Percentiles rank a stretch among this genome's conserved stretches.
phyloP scores from a whole-genome alignment of 2,329 filamentous ascomycete genomes.

The Ascochyta koolunga region DNA sequence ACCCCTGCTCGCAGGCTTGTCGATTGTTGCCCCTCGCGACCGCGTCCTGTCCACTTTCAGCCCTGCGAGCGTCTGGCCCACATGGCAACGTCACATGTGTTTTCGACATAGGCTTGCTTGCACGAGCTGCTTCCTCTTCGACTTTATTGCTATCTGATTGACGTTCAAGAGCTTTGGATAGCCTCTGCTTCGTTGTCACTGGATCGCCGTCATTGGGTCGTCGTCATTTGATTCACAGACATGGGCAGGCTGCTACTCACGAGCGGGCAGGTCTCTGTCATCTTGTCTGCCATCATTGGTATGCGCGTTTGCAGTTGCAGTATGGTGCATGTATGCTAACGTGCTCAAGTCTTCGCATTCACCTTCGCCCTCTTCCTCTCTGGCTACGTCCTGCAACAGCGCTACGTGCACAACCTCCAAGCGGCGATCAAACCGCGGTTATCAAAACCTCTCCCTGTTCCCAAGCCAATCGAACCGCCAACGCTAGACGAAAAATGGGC shows the following conservation, averaged over 20 bases:
- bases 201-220: conserved; percentile 1
- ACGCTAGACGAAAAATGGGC: conserved; percentile 48
- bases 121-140: conserved; percentile 21
- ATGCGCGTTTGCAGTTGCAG: conserved; percentile 31
- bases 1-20: conserved; percentile 23
- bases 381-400: conserved; percentile 86
- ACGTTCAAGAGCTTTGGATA: neutral
- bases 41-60: conserved; percentile 21
- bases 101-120: conserved; percentile 25
- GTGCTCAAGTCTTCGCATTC: conserved; percentile 69
- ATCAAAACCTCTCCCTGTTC: conserved; percentile 47
- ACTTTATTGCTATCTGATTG: neutral
- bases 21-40: conserved; percentile 38
- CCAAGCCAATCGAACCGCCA: conserved; percentile 42
- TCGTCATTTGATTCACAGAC: conserved; percentile 17
- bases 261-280: conserved; percentile 72
- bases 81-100: conserved; percentile 36
- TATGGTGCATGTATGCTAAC: neutral
- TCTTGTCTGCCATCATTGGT: conserved; percentile 69
- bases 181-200: neutral
- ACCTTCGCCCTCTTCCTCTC: conserved; percentile 84
- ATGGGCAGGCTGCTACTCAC: conserved; percentile 65
- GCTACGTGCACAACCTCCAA: conserved; percentile 79
- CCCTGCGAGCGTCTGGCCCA: conserved; percentile 24
- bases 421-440: conserved; percentile 67